phyloP scores from a whole-genome alignment of 1,284 basidiomycete genomes.

The Dichomitus squalens region DNA sequence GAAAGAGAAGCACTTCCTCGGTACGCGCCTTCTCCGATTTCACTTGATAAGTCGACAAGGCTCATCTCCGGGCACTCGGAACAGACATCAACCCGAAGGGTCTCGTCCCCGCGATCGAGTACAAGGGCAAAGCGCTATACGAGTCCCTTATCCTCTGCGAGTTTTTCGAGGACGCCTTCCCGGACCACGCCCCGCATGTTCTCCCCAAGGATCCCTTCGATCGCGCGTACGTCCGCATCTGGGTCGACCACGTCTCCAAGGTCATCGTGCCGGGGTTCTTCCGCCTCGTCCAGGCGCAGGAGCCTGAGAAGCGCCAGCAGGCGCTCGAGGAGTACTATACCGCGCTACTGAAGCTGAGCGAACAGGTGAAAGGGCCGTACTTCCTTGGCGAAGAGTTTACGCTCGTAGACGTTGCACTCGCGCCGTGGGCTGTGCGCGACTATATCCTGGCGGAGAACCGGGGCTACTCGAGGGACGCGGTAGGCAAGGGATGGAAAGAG shows the following conservation, averaged over 20 bases:
- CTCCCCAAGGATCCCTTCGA: slow-evolving; percentile 50
- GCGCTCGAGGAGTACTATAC: too few species aligned
- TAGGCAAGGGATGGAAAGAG: too few species aligned
- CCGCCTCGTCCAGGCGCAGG: slow-evolving; percentile 56
- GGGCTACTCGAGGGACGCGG: too few species aligned
- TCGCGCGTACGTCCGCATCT: slow-evolving; percentile 50
- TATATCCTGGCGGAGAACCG: too few species aligned
- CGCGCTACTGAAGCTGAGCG: too few species aligned
- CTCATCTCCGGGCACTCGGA: too few species aligned
- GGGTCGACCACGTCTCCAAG: slow-evolving; percentile 52
- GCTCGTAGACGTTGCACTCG: slow-evolving; percentile 58
- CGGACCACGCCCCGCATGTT: slow-evolving; percentile 48
- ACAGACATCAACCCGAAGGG: slow-evolving; percentile 67
- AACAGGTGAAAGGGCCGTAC: slow-evolving; percentile 57
- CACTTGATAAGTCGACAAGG: too few species aligned
- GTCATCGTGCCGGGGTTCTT: slow-evolving; percentile 54
- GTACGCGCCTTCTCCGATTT: too few species aligned
- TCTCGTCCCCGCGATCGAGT: slow-evolving; percentile 64
- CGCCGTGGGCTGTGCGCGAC: slow-evolving; percentile 49
- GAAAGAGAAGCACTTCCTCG: too few species aligned
- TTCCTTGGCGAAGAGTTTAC: slow-evolving; percentile 59
- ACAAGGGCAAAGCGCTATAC: slow-evolving; percentile 57
- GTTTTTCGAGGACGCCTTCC: slow-evolving; percentile 62
- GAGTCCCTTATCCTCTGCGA: slow-evolving; percentile 62
- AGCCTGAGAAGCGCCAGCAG: slow-evolving; percentile 48